Base-by-base conservation (phyloP, 768 basidiomycete genomes). In the Termitomyces sp. region DNA sequence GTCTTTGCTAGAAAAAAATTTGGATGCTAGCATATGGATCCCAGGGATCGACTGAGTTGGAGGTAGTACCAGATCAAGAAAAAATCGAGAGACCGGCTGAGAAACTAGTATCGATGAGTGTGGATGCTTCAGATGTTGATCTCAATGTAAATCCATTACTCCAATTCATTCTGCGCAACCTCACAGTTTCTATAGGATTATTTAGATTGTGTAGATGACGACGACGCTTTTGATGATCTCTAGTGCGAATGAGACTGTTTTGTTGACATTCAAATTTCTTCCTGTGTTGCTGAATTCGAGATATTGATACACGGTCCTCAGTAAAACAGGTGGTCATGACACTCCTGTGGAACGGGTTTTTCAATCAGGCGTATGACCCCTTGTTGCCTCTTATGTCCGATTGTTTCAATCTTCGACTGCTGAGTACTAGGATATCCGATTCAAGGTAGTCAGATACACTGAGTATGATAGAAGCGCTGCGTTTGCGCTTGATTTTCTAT, bases 101-200 rank as follows among this genome's bases (percentile, higher is more conserved):
- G 10, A 52, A 53, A 32, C 16, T 42, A 13, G 13, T 46, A 31
- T 48, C 39, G 26, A 56, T 62, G 55, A 50, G 59, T 16, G 61
- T 60, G 4, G 53, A 64, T 54, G 56, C 24, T 6, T 58, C 60
- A 24, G 63, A 64, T 27, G 42, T 64, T 16, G 47, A 64, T 53
- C 22, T 64, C 12, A 37, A 49, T 5, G 63, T 63, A 31, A 46
- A 58, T 39, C 3, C 18, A 24, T 6, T 32, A 29, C 9, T 46
- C 12, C 14, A 31, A 47, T 10, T 22, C 20, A 12, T 29, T 29
- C 5, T 10, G 36, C 31, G 1, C 1, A 20, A 41, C 37, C 50
- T 52, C 26, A 41, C 18, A n/a, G 51, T n/a, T 52, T 27, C 18
- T 27, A 5, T 43, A 65, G 64, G 60, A 61, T 53, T 65, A 62